phyloP scores from a whole-genome alignment of 441 rosid genomes.

The Populus hybrid region DNA sequence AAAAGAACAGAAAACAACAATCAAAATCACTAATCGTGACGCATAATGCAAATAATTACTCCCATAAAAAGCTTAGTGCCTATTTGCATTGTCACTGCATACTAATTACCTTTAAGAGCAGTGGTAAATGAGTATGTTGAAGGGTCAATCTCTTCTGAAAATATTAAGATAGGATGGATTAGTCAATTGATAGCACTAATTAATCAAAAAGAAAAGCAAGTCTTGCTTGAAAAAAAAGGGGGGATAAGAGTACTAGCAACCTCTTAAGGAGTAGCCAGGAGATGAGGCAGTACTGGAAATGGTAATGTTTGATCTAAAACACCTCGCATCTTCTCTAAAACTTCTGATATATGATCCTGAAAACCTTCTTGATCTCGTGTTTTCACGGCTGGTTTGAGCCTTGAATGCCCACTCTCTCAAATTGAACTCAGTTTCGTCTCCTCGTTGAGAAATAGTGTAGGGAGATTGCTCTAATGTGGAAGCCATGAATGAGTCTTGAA shows the following conservation, averaged over 20 bases:
- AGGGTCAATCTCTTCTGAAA: constrained; percentile 85
- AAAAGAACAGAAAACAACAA: not conserved
- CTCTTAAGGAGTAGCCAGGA: constrained; percentile 73
- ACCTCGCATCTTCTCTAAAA: constrained; percentile 68
- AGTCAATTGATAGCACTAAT: not conserved
- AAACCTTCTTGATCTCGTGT: constrained; percentile 72
- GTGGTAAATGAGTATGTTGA: constrained; percentile 85
- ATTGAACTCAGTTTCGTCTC: constrained; percentile 53
- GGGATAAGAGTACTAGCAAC: constrained; percentile 19
- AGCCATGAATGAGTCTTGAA: constrained; percentile 23
- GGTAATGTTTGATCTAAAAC: constrained; percentile 62
- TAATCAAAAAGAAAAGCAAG: not conserved
- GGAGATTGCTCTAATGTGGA: constrained; percentile 33
- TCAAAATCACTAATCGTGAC: not conserved
- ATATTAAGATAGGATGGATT: not conserved
- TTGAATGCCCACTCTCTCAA: constrained; percentile 64
- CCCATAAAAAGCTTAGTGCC: no score
- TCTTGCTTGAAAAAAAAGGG: not conserved
- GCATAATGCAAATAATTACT: not conserved
- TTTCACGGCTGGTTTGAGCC: constrained; percentile 56
- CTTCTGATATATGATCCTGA: constrained; percentile 82
- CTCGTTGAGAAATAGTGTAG: constrained; percentile 19
- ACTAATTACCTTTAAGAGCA: constrained; percentile 65
- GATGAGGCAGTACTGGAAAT: constrained; percentile 96
- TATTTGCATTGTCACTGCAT: not conserved